Conservation (phyloP, 164 flowering plant genomes). For the Liriodendron chinense region DNA sequence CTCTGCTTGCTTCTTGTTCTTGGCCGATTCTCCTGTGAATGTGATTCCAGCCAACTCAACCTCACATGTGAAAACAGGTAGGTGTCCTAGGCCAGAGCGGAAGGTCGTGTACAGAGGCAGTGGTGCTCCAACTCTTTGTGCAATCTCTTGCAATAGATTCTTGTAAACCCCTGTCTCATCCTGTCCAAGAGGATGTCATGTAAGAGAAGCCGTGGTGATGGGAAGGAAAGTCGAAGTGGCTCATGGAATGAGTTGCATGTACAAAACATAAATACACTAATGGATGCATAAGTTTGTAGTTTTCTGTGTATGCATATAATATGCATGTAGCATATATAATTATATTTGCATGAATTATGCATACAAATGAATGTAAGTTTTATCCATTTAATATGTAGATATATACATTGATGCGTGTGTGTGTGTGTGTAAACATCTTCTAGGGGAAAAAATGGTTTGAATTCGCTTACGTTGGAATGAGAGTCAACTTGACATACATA, state of each 20-base stretch:
- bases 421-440: too few relatives aligned
- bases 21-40: slow-evolving; percentile 89
- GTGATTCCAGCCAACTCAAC: slow-evolving; percentile 86
- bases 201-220: background rate
- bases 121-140: slow-evolving; percentile 94
- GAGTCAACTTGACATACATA: too few relatives aligned
- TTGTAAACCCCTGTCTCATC: slow-evolving; percentile 98
- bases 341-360: too few relatives aligned
- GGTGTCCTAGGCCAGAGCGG: slow-evolving; percentile 89
- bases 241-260: background rate
- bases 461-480: too few relatives aligned
- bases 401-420: too few relatives aligned
- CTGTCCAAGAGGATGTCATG: slow-evolving; percentile 32
- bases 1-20: slow-evolving; percentile 95
- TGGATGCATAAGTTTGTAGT: background rate
- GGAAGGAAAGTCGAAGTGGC: background rate
- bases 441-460: too few relatives aligned
- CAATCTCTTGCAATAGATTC: slow-evolving; percentile 88
- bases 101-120: slow-evolving; percentile 75
- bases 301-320: background rate
- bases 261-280: too few relatives aligned
- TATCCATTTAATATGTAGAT: too few relatives aligned
- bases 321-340: background rate
- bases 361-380: too few relatives aligned
- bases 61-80: slow-evolving; percentile 82